These are phyloP conservation scores for Chytriomyces hyalinus DNA, from an alignment of 192 early-diverging fungal genomes.

Conservation along the genomic window DNA sequence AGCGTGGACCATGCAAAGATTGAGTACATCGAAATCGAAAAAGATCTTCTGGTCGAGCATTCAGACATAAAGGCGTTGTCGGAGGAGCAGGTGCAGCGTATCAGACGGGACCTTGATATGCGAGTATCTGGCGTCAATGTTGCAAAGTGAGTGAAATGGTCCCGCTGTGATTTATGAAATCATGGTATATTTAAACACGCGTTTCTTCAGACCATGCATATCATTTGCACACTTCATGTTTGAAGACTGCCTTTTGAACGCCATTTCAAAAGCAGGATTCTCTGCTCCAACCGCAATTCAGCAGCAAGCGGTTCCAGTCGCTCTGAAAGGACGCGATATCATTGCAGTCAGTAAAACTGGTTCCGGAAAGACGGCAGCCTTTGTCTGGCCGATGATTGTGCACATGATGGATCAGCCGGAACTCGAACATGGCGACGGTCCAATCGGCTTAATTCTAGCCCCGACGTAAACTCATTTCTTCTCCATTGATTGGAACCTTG, in stretches of 20 bases:
- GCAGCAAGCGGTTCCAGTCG: constrained; percentile 77
- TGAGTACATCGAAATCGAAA: constrained; percentile 73
- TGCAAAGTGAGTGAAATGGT: constrained; percentile 43
- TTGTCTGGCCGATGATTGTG: constrained; percentile 80
- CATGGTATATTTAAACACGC: too few relatives aligned
- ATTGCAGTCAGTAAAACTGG: constrained; percentile 87
- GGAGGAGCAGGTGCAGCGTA: constrained; percentile 56
- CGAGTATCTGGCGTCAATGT: constrained; percentile 67
- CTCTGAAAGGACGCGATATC: constrained; percentile 78
- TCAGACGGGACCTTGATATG: constrained; percentile 68
- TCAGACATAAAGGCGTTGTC: constrained; percentile 69
- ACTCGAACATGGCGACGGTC: constrained; percentile 75
- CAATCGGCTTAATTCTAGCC: constrained; percentile 78
- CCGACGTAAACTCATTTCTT: constrained; percentile 55
- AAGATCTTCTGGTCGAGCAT: constrained; percentile 82
- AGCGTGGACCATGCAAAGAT: constrained; percentile 71
- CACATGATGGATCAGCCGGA: constrained; percentile 87
- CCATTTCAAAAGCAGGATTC: constrained; percentile 70
- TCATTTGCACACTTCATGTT: constrained; percentile 88
- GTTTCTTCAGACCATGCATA: constrained; percentile 59
- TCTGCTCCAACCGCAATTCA: constrained; percentile 79
- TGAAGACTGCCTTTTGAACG: constrained; percentile 68
- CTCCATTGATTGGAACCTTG: not conserved
- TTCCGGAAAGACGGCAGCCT: constrained; percentile 86
- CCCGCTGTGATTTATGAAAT: too few relatives aligned